Base-by-base conservation (phyloP, 2,329 filamentous ascomycete species). In the Verticillium alfalfae region DNA sequence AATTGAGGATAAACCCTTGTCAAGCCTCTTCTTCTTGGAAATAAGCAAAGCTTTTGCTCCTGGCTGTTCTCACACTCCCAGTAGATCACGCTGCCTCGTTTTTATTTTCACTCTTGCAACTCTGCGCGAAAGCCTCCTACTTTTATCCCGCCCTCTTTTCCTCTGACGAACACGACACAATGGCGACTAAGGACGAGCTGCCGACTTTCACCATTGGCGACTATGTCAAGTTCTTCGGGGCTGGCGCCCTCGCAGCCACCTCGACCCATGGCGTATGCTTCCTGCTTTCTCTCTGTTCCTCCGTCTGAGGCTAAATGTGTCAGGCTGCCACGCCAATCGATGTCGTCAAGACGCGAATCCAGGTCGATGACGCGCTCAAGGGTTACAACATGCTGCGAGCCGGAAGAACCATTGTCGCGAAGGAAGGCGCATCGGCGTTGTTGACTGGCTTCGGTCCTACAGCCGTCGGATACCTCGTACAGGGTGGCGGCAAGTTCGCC, bases 321-420 rank as follows among this genome's bases (percentile, higher is more conserved):
- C 58, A 83, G 80, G 80, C 79, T n/a, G 81, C 78, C 13, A 84
- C 81, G 5, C 81, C 81, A 55, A 84, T 80, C 64, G 79, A 79
- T 73, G 93, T 93, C 74, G 90, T 96, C 79, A 96, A 96, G 85
- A 96, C 92, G 70, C 87, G 91, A 71, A 94, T 96, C 75, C 92
- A 96, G 79, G 90, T 96, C 73, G 92, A 96, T 79, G 91, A 92
- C 70, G 84, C 81, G 67, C 88, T 91, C 77, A 95, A 95, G 81
- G 93, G 93, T 78, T 84, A 85, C 71, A 92, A 92, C 76, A 87
- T 96, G 84, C 81, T 95, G 73, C 86, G 87, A 72, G 90, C 90
- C 62, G 92, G 88, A 78, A 85, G 86, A 67, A 87, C 91, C 76
- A 92, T 96, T 77, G 84, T 95, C 71, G 81, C 82, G 68, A 89